These are phyloP conservation scores for Hypoxylon subgilvum DNA, from an alignment of 495 filamentous ascomycete species.

Conservation along the genomic window DNA sequence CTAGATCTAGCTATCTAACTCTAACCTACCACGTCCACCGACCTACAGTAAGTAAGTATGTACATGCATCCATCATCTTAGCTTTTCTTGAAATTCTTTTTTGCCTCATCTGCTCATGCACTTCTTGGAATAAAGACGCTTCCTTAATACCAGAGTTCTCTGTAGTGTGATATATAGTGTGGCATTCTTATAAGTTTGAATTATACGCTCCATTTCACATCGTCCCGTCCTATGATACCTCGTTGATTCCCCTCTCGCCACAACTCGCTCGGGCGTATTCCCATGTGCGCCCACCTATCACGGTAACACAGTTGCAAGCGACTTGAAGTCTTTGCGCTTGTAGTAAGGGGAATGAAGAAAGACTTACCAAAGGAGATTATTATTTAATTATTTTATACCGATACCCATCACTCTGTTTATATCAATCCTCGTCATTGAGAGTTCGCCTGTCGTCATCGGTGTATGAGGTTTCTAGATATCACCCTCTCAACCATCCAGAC, in stretches of 20 bases:
- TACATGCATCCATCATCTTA: constrained; percentile 15
- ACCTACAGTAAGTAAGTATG: too few species aligned
- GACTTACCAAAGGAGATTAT: constrained; percentile 50
- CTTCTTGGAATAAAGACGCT: too few species aligned
- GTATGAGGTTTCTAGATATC: constrained; percentile 21
- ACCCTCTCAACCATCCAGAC: constrained; percentile 13
- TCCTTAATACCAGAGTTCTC: not conserved
- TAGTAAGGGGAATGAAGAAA: constrained; percentile 58
- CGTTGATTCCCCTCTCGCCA: not conserved
- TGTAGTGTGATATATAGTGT: not conserved
- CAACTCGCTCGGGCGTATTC: not conserved
- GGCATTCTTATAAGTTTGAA: not conserved
- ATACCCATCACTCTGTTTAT: constrained; percentile 8
- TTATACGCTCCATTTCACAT: not conserved
- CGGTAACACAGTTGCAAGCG: constrained; percentile 53
- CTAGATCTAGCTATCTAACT: constrained; percentile 36
- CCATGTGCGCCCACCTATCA: constrained; percentile 15
- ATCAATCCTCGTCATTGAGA: not conserved
- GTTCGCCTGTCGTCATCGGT: constrained; percentile 2
- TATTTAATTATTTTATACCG: constrained; percentile 3
- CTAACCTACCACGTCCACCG: constrained; percentile 26
- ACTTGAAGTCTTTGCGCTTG: constrained; percentile 69
- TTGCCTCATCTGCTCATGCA: too few species aligned
- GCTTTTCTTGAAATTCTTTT: too few species aligned
- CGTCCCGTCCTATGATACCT: not conserved